These are phyloP conservation scores for Durotheca rogersii DNA, from an alignment of 495 filamentous ascomycete genomes.

Conservation along the genomic window DNA sequence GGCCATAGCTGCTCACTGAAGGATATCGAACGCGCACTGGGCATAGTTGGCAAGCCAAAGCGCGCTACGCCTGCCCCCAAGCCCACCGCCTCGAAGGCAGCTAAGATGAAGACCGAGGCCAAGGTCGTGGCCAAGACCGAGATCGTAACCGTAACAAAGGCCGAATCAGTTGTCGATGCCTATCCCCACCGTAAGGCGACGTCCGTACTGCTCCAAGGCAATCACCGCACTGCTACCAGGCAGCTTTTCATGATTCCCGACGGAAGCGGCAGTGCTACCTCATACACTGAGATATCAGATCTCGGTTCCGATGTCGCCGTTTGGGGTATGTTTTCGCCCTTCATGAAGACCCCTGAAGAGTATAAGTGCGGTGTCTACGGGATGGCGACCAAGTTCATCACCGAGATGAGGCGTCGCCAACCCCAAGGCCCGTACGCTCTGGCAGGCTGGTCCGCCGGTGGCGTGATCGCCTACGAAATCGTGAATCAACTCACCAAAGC, in stretches of 20 bases:
- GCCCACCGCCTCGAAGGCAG: conserved; percentile 21
- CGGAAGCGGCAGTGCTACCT: conserved; percentile 68
- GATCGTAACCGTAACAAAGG: conserved; percentile 35
- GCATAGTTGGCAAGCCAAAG: conserved; percentile 43
- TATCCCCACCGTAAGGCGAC: conserved; percentile 67
- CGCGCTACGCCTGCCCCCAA: conserved; percentile 31
- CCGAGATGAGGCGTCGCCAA: conserved; percentile 63
- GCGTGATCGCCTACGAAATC: conserved; percentile 85
- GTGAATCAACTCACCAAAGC: conserved; percentile 67
- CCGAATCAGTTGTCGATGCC: conserved; percentile 54
- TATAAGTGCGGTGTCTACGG: conserved; percentile 57
- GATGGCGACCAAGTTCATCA: conserved; percentile 57
- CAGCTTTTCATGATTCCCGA: conserved; percentile 75
- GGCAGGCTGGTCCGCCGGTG: conserved; percentile 83
- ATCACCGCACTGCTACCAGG: conserved; percentile 58
- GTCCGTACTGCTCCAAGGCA: conserved; percentile 64
- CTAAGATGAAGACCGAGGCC: conserved; percentile 51
- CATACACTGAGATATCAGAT: conserved; percentile 57
- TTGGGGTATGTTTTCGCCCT: conserved; percentile 68
- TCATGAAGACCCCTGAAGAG: conserved; percentile 56
- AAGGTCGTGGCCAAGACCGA: conserved; percentile 38
- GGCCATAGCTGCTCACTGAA: conserved; percentile 48
- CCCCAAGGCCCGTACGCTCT: conserved; percentile 67
- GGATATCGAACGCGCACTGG: conserved; percentile 50
- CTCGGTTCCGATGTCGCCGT: conserved; percentile 54